Evolutionary conservation across 2,329 filamentous ascomycete genomes (phyloP).

Genomic region (Ampelomyces quisqualis): DNA sequence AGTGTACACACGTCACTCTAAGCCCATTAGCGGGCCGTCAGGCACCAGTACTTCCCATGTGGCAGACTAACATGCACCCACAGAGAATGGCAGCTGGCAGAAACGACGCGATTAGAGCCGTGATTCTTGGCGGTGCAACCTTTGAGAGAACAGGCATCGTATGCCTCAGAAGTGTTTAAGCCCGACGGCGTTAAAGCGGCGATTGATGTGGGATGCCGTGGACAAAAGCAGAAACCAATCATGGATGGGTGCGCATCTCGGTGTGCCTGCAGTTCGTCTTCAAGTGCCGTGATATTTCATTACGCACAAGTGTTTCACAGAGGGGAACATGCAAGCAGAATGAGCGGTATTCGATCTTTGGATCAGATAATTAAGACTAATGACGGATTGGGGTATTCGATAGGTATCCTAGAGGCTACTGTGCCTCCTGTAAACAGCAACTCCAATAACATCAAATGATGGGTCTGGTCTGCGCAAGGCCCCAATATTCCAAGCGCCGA

Average conservation of each 20-base stretch:
- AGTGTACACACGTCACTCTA: slow-evolving; percentile 17
- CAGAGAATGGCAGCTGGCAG: neutral
- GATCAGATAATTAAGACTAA: slow-evolving; percentile 25
- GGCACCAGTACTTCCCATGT: neutral
- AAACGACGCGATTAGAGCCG: neutral
- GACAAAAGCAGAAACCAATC: neutral
- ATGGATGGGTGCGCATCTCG: no score
- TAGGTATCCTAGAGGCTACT: slow-evolving; percentile 23
- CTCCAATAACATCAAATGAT: slow-evolving; percentile 22
- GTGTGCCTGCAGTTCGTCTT: neutral
- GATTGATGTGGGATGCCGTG: neutral
- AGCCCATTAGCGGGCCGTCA: neutral
- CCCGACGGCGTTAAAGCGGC: neutral
- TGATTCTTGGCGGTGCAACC: neutral
- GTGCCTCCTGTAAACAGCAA: slow-evolving; percentile 22
- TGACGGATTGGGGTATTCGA: slow-evolving; percentile 20
- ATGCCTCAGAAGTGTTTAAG: no score
- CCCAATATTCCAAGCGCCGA: slow-evolving; percentile 32
- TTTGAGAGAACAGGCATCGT: no score
- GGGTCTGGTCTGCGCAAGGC: slow-evolving; percentile 12
- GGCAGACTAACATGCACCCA: neutral
- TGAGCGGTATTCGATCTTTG: slow-evolving; percentile 11
- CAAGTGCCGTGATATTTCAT: neutral
- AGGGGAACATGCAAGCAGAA: slow-evolving; percentile 1
- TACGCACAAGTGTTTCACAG: slow-evolving; percentile 10